Base-by-base conservation (phyloP, 2,329 filamentous ascomycete genomes). In the Phaeoacremonium minimum region DNA sequence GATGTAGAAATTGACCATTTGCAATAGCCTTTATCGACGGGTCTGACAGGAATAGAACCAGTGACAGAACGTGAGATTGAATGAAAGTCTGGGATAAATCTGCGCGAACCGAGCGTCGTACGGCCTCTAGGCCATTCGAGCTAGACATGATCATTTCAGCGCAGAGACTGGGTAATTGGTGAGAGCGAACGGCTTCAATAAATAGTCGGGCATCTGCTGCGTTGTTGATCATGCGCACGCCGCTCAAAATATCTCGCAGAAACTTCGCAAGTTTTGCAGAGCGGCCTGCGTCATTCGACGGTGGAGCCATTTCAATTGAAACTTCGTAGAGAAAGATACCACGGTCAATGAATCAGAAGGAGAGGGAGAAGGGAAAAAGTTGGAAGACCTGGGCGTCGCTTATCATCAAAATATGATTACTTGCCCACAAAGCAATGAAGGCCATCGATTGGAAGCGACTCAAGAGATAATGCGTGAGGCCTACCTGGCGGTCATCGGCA, bases 1-100 rank as follows among this genome's bases (percentile, higher is more conserved):
- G 56, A 19, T 60, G 55, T 3, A 80, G 55, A 28, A 76, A 63
- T 11, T 67, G 57, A 1, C 77, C 77, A 34, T 64, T 62, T 36
- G 63, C 69, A 3, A 78, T 47, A 18, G 64, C 55, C 41, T 73
- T 74, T 31, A 80, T 45, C 0, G 46, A 51, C 2, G 68, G 64
- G 31, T 67, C 55, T 0, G 60, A 52, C 2, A 75, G 39, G 40
- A 61, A 68, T 0, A 28, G 38, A 15, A 72, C 39, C 29, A 72
- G 61, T 0, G 48, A 45, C 0, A 66, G 42, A 0, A 56, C 59
- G 5, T 55, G 41, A 2, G 42, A 18, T 8, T 46, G 36, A 30
- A 67, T 47, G 40, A 63, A 69, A 4, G 35, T 6, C 6, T 28
- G 15, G 2, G 49, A 48, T 2, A 58, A 28, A 31, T 60, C 49